phyloP scores from a whole-genome alignment of 2,329 filamentous ascomycete species.

The Allantophomopsis cytisporea region DNA sequence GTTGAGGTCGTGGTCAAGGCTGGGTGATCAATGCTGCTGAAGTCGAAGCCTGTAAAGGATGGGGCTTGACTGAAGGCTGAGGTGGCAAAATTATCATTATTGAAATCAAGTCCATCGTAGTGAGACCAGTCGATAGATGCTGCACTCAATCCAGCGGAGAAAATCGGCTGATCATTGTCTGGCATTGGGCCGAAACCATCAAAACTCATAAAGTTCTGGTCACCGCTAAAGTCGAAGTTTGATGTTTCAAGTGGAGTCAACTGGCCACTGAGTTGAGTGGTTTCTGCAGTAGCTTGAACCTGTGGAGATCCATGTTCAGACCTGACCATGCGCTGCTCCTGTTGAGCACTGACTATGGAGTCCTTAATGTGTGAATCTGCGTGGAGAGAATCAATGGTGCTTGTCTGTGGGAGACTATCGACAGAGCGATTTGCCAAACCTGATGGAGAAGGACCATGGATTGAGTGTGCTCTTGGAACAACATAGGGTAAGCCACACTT shows the following conservation, averaged over 20 bases:
- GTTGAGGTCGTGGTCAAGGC: conserved; percentile 44
- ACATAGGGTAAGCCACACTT: conserved; percentile 46
- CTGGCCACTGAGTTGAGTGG: conserved; percentile 34
- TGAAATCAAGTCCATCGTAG: conserved; percentile 35
- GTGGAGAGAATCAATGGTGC: conserved; percentile 24
- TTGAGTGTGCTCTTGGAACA: conserved; percentile 42
- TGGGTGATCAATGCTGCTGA: conserved; percentile 38
- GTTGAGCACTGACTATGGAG: conserved; percentile 20
- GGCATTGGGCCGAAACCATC: conserved; percentile 36
- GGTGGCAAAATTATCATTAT: conserved; percentile 33
- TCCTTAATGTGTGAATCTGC: conserved; percentile 21
- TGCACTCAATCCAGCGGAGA: conserved; percentile 47
- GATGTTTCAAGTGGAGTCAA: conserved; percentile 46
- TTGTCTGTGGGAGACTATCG: conserved; percentile 27
- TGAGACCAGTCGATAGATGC: conserved; percentile 39
- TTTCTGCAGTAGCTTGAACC: conserved; percentile 30
- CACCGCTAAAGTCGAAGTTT: conserved; percentile 21
- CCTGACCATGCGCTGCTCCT: conserved; percentile 36
- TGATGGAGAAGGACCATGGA: conserved; percentile 33
- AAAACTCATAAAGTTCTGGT: conserved; percentile 20
- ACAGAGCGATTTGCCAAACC: conserved; percentile 31
- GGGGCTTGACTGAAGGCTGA: conserved; percentile 41
- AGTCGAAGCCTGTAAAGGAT: conserved; percentile 39
- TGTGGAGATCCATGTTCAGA: conserved; percentile 49
- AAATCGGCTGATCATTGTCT: conserved; percentile 37